Evolutionary conservation across 192 early-diverging fungal species (phyloP), one percentile per base, ranked within the genome.

Genomic region (Entophlyctis helioformis): DNA sequence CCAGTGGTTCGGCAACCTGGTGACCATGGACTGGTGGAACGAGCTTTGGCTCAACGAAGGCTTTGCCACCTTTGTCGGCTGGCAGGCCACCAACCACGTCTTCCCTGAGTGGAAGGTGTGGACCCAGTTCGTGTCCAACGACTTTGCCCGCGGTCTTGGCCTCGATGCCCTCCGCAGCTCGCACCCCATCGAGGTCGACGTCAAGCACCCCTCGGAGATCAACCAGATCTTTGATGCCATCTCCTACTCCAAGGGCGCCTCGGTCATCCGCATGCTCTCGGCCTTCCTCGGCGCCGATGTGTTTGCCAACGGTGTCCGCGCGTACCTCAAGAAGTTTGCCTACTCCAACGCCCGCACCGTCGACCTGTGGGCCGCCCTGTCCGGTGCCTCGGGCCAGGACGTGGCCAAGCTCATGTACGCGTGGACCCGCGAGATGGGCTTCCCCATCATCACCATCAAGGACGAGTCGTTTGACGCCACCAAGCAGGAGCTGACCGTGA

Each of bases 21-120:
- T 93, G 10, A 95, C 91, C 5, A 90, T 89, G 85, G 81, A 86
- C 54, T 94, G 90, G 92, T 96, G 92, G 92, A 82, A 70, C 60
- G 80, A 85, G 40, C 54, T 94, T 36, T 96, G 92, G 92, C 69
- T 97, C 53, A 97, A 97, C 59, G 93, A 97, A 66, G 89, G 89
- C 25, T 97, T 97, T 64, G 93, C 93, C 24, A 95, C 93, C 5
- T 97, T 90, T 79, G 88, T 90, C 19, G 91, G 89, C 23, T 83
- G 78, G 57, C 56, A 92, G 42, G 89, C 88, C 19, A 82, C 84
- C 11, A 87, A 87, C 62, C 60, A 90, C 44, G 63, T 91, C 43
- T 95, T 86, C 73, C 94, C 94, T 21, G 89, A 91, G 36, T 93
- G 89, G 87, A 78, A 91, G 56, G 69, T 89, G 23, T 97, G 88